Evolutionary conservation across 345 rosid genomes (phyloP).

Genomic region (Abelmoschus esculentus): DNA sequence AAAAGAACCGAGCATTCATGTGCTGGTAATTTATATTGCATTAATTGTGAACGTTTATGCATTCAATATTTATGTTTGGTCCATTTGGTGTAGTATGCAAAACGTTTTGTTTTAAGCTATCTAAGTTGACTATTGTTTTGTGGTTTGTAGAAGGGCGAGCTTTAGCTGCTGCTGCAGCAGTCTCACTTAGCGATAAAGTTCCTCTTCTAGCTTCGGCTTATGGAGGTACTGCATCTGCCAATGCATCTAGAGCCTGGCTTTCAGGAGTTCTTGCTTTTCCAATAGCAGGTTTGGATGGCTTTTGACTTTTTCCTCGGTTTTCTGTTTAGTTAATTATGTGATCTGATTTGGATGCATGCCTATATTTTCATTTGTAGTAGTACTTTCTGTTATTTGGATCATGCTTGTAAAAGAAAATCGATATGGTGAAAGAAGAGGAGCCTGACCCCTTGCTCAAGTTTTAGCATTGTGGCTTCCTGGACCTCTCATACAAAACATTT

Average conservation of each 20-base stretch:
- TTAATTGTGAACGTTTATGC: neutral
- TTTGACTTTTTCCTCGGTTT: neutral
- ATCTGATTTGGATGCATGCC: neutral
- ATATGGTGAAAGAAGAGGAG: conserved; percentile 2
- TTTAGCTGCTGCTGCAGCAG: conserved; percentile 63
- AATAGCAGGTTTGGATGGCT: conserved; percentile 61
- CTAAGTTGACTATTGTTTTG: neutral
- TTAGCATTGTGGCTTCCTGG: conserved; percentile 9
- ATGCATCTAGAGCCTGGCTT: conserved; percentile 57
- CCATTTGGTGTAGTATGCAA: neutral
- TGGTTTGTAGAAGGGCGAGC: conserved; percentile 55
- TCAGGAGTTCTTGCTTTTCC: conserved; percentile 74
- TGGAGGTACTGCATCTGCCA: conserved; percentile 40
- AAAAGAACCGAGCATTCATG: neutral
- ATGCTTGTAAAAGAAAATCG: neutral
- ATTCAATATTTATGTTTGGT: too few species aligned
- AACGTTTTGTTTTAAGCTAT: neutral
- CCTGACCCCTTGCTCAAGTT: conserved; percentile 2
- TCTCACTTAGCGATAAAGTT: conserved; percentile 46
- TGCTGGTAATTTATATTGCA: neutral
- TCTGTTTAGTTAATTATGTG: neutral
- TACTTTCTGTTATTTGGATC: neutral
- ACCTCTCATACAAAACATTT: neutral
- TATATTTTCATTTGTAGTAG: neutral
- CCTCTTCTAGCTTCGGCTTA: conserved; percentile 45